Evolutionary conservation across 2,329 filamentous ascomycete genomes (phyloP).

Genomic region (Sclerotinia nivalis): DNA sequence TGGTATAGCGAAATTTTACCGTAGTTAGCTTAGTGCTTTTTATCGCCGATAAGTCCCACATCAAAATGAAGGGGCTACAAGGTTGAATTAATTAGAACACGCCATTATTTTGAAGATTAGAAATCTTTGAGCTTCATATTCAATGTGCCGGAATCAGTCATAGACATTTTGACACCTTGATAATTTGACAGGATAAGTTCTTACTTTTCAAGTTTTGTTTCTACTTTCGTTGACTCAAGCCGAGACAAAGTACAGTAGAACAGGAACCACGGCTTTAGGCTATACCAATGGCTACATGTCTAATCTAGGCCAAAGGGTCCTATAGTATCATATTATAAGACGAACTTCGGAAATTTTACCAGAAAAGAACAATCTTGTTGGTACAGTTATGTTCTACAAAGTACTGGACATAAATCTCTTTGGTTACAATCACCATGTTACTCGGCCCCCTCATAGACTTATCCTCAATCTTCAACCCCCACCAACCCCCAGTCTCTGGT

Average conservation of each 20-base stretch:
- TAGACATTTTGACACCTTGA: not conserved
- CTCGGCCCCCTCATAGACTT: not conserved
- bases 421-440: not conserved
- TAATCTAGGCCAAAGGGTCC: not conserved
- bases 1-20: too few species aligned
- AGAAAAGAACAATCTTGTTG: not conserved
- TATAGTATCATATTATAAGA: not conserved
- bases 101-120: not conserved
- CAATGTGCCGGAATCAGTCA: not conserved
- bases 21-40: not conserved
- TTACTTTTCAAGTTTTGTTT: not conserved
- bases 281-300: not conserved
- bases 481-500: not conserved
- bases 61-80: slow-evolving; percentile 8
- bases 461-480: slow-evolving; percentile 1
- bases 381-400: not conserved
- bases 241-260: not conserved
- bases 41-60: not conserved
- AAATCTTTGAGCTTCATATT: not conserved
- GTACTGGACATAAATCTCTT: not conserved
- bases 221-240: not conserved
- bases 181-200: not conserved
- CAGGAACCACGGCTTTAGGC: not conserved
- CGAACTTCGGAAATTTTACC: not conserved
- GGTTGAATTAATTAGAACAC: not conserved